Base-by-base conservation (phyloP, 1,139 yeast species). In the Pichia terricola region DNA sequence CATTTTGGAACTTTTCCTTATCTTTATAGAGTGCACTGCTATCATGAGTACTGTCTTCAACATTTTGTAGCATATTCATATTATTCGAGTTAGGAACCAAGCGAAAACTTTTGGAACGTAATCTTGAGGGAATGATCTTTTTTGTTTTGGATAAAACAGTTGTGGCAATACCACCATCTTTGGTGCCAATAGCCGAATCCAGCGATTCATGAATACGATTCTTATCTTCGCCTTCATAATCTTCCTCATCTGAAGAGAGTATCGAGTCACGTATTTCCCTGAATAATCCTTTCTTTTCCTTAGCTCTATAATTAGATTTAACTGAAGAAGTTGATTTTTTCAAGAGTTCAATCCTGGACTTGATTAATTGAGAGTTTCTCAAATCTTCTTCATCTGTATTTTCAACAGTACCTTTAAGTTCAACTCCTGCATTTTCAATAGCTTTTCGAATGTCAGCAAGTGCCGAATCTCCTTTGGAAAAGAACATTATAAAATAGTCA, bases 401-500 rank as follows among this genome's bases (percentile, higher is more conserved):
- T 4, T 50, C 52, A 11, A 42, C 32, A 4, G 50, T 44, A 36
- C 48, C 53, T 1, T 56, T 45, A 2, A 57, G 38, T 11, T 50
- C 52, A 9, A 57, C 47, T 11, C 61, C 60, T 1, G 60, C 58
- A 7, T 50, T 53, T n/a, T 52, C 49, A 27, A 58, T 53, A 3
- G 53, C 59, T 5, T 43, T 43, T 38, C 53, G 55, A 28, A 61
- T 57, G 34, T 53, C 55, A 4, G 47, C 40, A 8, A 56, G 53
- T 2, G 68, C 70, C 31, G 47, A 43, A 16, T 63, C 59, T 4
- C 73, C 75, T 6, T 65, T 56, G 28, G 67, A 66, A 56, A 86
- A 81, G 53, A 86, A 82, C 53, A 85, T 74, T 52, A 88, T 73
- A 47, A 75, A 77, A 50, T 81, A 76, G 42, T 80, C 85, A 54